These are phyloP conservation scores for Priceomyces melissophilus DNA, from an alignment of 805 yeast species.

Conservation along the genomic window DNA sequence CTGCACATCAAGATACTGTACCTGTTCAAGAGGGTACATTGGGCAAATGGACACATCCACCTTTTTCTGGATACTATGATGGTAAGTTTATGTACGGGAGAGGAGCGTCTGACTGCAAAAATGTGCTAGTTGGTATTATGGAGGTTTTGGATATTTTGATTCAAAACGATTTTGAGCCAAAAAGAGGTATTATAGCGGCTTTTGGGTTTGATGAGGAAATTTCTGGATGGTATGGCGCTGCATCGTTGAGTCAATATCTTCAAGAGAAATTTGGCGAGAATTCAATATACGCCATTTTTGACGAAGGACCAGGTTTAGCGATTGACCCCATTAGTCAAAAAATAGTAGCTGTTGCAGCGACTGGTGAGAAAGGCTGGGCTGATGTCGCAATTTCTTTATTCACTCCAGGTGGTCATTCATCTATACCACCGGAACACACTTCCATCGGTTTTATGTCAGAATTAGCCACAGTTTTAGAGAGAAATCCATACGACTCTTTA, in stretches of 20 bases:
- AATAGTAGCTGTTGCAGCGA: conserved; percentile 47
- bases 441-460: conserved; percentile 71
- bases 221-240: conserved; percentile 63
- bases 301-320: conserved; percentile 53
- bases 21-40: conserved; percentile 63
- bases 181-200: conserved; percentile 59
- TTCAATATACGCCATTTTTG: conserved; percentile 61
- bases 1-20: conserved; percentile 81
- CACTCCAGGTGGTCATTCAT: conserved; percentile 78
- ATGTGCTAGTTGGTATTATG: conserved; percentile 58
- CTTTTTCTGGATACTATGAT: conserved; percentile 59
- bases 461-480: conserved; percentile 54
- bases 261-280: conserved; percentile 56
- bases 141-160: conserved; percentile 62
- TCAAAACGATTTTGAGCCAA: conserved; percentile 51
- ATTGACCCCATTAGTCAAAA: conserved; percentile 45
- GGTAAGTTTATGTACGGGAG: conserved; percentile 70
- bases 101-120: conserved; percentile 76
- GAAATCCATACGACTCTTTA: conserved; percentile 47
- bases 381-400: conserved; percentile 43
- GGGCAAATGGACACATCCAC: conserved; percentile 61
- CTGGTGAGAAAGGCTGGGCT: conserved; percentile 49
- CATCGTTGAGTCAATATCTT: conserved; percentile 43
- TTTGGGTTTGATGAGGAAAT: conserved; percentile 83
- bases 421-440: conserved; percentile 79